A percentile compares a stretch with the other conserved stretches of the same genome.
Conservation (phyloP, 345 rosid genomes). For the Anastatica hierochuntica region DNA sequence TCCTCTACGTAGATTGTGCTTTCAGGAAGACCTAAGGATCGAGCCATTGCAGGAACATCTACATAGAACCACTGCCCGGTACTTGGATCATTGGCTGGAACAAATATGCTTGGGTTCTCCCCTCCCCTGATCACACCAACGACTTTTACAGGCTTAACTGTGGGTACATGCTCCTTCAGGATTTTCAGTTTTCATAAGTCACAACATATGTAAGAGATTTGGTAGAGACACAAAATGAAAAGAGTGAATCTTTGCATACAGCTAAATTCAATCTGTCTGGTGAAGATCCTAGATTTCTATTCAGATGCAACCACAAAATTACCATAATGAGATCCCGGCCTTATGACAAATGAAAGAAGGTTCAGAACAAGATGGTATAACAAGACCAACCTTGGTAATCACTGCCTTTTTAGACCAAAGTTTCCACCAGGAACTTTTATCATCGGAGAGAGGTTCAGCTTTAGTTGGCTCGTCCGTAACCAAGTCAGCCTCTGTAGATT, state of each 20-base stretch:
- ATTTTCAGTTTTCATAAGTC: slow-evolving; percentile 11
- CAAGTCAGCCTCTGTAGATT: slow-evolving; percentile 26
- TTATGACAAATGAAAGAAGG: slow-evolving; percentile 2
- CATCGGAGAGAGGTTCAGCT: slow-evolving; percentile 16
- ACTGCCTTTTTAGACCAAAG: slow-evolving; percentile 54
- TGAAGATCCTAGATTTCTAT: neutral
- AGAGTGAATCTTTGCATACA: neutral
- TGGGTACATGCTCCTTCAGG: slow-evolving; percentile 32
- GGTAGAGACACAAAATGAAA: neutral
- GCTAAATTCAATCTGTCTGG: neutral
- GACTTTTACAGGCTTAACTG: slow-evolving; percentile 44
- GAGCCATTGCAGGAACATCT: slow-evolving; percentile 67
- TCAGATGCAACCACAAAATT: neutral
- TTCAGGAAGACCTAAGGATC: slow-evolving; percentile 57
- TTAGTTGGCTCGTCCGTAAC: slow-evolving; percentile 27
- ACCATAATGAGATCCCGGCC: neutral
- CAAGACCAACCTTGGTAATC: slow-evolving; percentile 36
- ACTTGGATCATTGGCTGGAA: slow-evolving; percentile 77
- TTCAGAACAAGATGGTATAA: slow-evolving; percentile 14
- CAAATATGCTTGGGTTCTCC: slow-evolving; percentile 88
- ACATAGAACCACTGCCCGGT: slow-evolving; percentile 83
- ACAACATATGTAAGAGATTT: neutral
- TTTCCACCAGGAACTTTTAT: slow-evolving; percentile 50
- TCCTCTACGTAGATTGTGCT: slow-evolving; percentile 68
- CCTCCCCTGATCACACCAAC: slow-evolving; percentile 83